Conservation (phyloP, 768 basidiomycete genomes). For the Peribolospora baueri region DNA sequence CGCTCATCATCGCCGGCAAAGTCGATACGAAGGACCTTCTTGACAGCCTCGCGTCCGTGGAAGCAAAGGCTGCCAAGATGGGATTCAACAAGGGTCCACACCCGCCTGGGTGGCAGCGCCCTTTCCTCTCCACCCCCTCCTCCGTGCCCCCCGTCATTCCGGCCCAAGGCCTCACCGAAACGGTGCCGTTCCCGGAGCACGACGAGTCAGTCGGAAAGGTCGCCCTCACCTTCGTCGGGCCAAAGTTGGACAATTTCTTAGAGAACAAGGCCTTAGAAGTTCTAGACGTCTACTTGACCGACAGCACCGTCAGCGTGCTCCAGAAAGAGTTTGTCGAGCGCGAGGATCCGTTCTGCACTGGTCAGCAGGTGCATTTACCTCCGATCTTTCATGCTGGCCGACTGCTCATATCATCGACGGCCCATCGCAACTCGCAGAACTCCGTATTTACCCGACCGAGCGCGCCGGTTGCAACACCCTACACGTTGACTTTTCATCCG, state of each 20-base stretch:
- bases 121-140: conserved; percentile 71
- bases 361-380: conserved; percentile 22
- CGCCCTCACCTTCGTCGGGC: conserved; percentile 49
- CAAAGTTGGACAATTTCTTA: conserved; percentile 42
- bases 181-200: conserved; percentile 82
- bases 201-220: conserved; percentile 88
- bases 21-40: conserved; percentile 52
- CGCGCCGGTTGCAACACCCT: conserved; percentile 49
- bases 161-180: conserved; percentile 30
- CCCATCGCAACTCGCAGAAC: conserved; percentile 15
- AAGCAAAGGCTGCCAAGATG: conserved; percentile 37
- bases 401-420: conserved; percentile 2
- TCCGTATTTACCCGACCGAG: conserved; percentile 57
- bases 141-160: conserved; percentile 31
- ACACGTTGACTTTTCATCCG: conserved; percentile 53
- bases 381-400: not conserved
- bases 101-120: conserved; percentile 70
- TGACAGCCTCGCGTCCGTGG: conserved; percentile 50
- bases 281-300: conserved; percentile 66
- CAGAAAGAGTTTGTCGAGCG: conserved; percentile 76
- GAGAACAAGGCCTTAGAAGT: conserved; percentile 64
- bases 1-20: conserved; percentile 69
- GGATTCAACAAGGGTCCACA: conserved; percentile 29
- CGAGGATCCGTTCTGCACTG: conserved; percentile 52
- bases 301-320: conserved; percentile 25